Evolutionary conservation across 768 basidiomycete genomes (phyloP), one percentile per base, ranked within the genome.

Genomic region (Gymnopilus junonius): DNA sequence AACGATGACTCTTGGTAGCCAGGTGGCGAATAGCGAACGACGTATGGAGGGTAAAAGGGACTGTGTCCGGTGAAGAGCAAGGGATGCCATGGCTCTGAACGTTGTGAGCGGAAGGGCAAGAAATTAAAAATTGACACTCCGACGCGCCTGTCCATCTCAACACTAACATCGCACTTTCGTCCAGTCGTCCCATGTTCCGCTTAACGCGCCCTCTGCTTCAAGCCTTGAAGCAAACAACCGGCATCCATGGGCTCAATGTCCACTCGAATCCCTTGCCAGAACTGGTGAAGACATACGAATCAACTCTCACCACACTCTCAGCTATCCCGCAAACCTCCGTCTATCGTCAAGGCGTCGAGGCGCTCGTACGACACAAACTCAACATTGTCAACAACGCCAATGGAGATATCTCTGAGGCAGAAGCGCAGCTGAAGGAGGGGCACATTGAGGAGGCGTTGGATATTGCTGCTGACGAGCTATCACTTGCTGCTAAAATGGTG

Each of bases 321-420:
- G 76, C 83, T 59, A 85, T 97, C 63, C 96, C 96, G n/a, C 75
- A 82, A 64, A 85, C 89, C 55, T 92, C 93, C 67, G 88, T 94
- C 48, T 99, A 98, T 79, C 88, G 93, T 62, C 95, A 97, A 76
- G 89, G 92, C 58, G 88, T 87, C 31, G 93, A 96, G 76, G 90
- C 91, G 8, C 85, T 96, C 69, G 91, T 89, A n/a, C 85, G 85
- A 67, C 87, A 87, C 72, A 92, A 93, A 72, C 84, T 97, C 62
- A 83, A 79, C 70, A 83, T 93, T 60, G 83, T 97, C 45, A 82
- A 93, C 73, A 78, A 77, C 32, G 87, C 88, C 40, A 85, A 86
- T 34, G 90, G 87, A 27, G 86, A 94, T 67, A 75, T 94, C 50
- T 75, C 78, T 17, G 75, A 78, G 8, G 92, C 84, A 8, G 96